phyloP scores from a whole-genome alignment of 805 yeast genomes.

The Komagataella mondaviorum region DNA sequence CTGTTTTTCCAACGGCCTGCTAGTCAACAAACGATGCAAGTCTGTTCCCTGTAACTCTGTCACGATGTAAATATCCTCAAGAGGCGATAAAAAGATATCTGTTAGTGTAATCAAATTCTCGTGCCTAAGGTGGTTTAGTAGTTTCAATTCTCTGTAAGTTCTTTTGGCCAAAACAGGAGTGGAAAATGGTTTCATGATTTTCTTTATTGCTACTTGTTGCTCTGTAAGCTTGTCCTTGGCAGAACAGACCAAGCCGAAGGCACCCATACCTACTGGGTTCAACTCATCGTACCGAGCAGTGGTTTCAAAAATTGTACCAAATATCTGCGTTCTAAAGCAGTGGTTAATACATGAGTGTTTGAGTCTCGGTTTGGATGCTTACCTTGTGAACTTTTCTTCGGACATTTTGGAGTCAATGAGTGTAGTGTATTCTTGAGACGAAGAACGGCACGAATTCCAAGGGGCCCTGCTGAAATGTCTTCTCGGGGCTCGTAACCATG shows the following conservation, averaged over 20 bases:
- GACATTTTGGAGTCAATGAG: not conserved
- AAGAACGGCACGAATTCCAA: not conserved
- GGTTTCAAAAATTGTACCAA: slow-evolving; percentile 90
- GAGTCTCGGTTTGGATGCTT: not conserved
- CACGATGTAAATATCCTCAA: slow-evolving; percentile 92
- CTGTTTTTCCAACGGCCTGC: slow-evolving; percentile 90
- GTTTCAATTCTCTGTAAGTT: slow-evolving; percentile 89
- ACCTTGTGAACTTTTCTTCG: slow-evolving; percentile 2
- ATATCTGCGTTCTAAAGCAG: slow-evolving; percentile 62
- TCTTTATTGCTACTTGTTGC: slow-evolving; percentile 93
- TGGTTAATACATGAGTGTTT: not conserved
- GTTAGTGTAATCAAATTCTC: slow-evolving; percentile 88
- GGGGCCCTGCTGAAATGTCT: not conserved
- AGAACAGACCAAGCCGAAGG: slow-evolving; percentile 94
- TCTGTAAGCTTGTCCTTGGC: slow-evolving; percentile 85
- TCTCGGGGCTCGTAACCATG: not conserved
- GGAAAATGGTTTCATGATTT: slow-evolving; percentile 94
- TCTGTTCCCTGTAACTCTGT: slow-evolving; percentile 97
- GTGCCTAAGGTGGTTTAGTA: slow-evolving; percentile 85
- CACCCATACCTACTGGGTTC: slow-evolving; percentile 99
- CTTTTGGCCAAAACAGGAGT: slow-evolving; percentile 93
- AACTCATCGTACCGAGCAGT: slow-evolving; percentile 82
- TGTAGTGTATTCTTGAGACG: not conserved
- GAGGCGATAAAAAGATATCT: slow-evolving; percentile 86
- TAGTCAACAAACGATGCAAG: slow-evolving; percentile 77